Evolutionary conservation across 2,329 filamentous ascomycete genomes (phyloP).

Genomic region (Diaporthe vexans): DNA sequence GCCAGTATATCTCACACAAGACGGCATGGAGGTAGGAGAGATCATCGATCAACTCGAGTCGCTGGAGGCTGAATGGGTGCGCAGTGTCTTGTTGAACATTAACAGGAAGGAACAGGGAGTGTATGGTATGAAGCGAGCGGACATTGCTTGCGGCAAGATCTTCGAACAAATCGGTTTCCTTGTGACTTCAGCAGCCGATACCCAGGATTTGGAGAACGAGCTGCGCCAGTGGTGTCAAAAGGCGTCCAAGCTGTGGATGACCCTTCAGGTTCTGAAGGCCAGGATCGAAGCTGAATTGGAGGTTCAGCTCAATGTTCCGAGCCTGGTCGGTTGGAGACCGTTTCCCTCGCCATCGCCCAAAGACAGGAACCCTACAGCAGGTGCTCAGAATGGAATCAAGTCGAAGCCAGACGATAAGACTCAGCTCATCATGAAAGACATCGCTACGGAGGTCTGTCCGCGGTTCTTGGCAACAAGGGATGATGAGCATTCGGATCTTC

Average conservation of each 20-base stretch:
- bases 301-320: background rate
- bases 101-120: background rate
- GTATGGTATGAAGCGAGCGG: background rate
- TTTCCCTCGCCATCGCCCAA: background rate
- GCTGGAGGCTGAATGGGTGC: background rate
- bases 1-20: conserved; percentile 7
- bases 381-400: background rate
- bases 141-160: background rate
- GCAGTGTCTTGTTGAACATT: conserved; percentile 8
- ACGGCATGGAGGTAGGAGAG: conserved; percentile 1
- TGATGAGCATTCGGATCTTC: background rate
- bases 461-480: background rate
- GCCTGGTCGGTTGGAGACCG: background rate
- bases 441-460: background rate
- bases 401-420: background rate
- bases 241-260: background rate
- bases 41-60: background rate
- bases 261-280: background rate
- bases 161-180: background rate
- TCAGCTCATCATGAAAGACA: background rate
- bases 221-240: background rate
- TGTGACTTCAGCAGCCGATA: background rate
- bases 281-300: background rate
- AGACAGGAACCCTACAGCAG: background rate
- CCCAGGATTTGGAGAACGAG: background rate